Conservation (phyloP, 768 basidiomycete genomes). For the Crassisporium funariophilum region DNA sequence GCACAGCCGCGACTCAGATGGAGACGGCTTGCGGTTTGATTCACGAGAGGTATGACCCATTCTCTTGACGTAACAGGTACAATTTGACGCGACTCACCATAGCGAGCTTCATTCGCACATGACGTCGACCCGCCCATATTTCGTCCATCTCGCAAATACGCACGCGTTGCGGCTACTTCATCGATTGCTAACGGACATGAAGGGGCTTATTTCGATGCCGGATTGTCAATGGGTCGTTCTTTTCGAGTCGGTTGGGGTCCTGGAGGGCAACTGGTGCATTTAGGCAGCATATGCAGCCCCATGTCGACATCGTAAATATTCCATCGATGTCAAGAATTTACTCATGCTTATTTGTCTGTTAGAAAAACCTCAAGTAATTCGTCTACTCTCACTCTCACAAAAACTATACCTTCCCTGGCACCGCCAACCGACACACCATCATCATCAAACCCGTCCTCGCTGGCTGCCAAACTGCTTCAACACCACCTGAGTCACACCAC, state of each 20-base stretch:
- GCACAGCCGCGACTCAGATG: constrained; percentile 79
- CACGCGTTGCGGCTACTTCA: constrained; percentile 67
- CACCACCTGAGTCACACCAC: constrained; percentile 77
- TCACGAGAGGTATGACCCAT: constrained; percentile 55
- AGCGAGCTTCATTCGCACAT: constrained; percentile 83
- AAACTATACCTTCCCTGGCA: constrained; percentile 35
- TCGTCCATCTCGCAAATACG: constrained; percentile 79
- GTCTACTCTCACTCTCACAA: constrained; percentile 56
- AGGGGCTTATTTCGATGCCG: constrained; percentile 73
- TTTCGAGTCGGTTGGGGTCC: constrained; percentile 94
- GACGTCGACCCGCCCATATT: constrained; percentile 67
- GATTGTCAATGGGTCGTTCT: constrained; percentile 81
- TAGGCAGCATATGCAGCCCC: constrained; percentile 73
- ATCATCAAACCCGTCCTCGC: constrained; percentile 31
- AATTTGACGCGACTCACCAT: constrained; percentile 7
- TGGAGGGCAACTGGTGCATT: constrained; percentile 70
- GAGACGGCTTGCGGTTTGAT: constrained; percentile 63
- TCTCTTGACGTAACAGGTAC: constrained; percentile 4
- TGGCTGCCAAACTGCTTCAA: constrained; percentile 66
- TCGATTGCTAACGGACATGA: constrained; percentile 70
- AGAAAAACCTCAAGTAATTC: constrained; percentile 64
- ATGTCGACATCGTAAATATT: constrained; percentile 51
- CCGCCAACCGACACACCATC: constrained; percentile 17
- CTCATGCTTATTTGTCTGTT: constrained; percentile 8
- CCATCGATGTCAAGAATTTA: neutral